Conservation (phyloP, 2,329 filamentous ascomycete species). For the Simplicillium aogashimaense region DNA sequence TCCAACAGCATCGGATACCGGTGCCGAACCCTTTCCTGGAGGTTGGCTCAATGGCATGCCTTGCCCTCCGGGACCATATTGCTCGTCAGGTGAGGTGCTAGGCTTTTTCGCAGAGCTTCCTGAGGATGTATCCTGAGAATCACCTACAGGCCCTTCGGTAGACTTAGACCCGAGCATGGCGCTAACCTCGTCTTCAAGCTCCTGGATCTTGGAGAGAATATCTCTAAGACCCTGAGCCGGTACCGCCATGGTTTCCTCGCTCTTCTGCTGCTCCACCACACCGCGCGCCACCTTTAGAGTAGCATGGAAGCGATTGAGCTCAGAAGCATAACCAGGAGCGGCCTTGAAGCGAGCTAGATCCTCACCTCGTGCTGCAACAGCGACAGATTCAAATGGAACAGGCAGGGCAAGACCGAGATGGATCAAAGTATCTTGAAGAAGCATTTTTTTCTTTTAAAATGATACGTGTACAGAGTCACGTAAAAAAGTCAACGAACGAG, state of each 20-base stretch:
- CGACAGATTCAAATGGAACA: neutral
- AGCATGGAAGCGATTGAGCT: constrained; percentile 7
- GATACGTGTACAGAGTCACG: too few species aligned
- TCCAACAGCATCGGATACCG: too few species aligned
- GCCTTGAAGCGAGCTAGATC: constrained; percentile 6
- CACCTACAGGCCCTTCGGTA: neutral
- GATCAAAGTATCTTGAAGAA: too few species aligned
- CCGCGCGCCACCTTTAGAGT: constrained; percentile 9
- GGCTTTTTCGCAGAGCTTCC: neutral
- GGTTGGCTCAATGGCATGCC: neutral
- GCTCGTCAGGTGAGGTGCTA: neutral
- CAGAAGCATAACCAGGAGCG: neutral
- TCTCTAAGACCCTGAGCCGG: constrained; percentile 12
- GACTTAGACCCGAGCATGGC: constrained; percentile 12
- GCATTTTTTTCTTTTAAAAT: too few species aligned
- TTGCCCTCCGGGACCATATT: neutral
- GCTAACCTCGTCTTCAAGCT: constrained; percentile 16
- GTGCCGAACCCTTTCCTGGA: too few species aligned
- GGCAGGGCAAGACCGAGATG: too few species aligned
- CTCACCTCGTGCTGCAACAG: neutral
- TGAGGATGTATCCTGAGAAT: neutral
- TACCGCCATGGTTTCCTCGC: constrained; percentile 14
- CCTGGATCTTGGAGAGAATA: constrained; percentile 18
- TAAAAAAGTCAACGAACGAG: neutral
- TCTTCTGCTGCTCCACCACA: constrained; percentile 15